phyloP scores from a whole-genome alignment of 441 rosid genomes.

The Mallotus japonicus region DNA sequence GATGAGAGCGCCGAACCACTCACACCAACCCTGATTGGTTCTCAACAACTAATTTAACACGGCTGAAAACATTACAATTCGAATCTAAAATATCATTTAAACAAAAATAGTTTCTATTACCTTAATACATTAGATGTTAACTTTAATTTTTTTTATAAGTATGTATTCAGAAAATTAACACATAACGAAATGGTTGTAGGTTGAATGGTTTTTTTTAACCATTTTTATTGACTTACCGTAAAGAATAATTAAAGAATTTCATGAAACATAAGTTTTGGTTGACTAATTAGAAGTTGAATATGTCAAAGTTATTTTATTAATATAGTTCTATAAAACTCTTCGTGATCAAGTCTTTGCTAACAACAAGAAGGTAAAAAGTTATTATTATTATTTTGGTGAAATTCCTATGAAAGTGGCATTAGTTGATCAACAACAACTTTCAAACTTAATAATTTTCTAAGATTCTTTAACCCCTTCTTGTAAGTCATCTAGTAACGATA shows the following conservation, averaged over 20 bases:
- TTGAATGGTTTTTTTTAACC: not conserved
- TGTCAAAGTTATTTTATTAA: constrained; percentile 13
- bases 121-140: no score
- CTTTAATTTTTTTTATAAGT: no score
- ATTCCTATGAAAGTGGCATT: constrained; percentile 22
- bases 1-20: no score
- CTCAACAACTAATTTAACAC: no score
- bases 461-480: constrained; percentile 22
- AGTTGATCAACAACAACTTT: constrained; percentile 31
- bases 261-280: not conserved
- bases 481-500: constrained; percentile 35
- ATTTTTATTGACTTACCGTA: not conserved
- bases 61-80: no score
- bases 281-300: constrained; percentile 1
- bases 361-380: not conserved
- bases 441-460: constrained; percentile 13
- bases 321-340: not conserved
- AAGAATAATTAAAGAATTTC: not conserved
- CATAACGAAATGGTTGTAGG: no score
- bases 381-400: not conserved
- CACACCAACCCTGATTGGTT: no score
- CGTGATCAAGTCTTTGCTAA: not conserved
- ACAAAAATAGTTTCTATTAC: no score
- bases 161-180: no score
- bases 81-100: no score